phyloP scores from a whole-genome alignment of 805 yeast species.

The Zygosaccharomyces rouxii region DNA sequence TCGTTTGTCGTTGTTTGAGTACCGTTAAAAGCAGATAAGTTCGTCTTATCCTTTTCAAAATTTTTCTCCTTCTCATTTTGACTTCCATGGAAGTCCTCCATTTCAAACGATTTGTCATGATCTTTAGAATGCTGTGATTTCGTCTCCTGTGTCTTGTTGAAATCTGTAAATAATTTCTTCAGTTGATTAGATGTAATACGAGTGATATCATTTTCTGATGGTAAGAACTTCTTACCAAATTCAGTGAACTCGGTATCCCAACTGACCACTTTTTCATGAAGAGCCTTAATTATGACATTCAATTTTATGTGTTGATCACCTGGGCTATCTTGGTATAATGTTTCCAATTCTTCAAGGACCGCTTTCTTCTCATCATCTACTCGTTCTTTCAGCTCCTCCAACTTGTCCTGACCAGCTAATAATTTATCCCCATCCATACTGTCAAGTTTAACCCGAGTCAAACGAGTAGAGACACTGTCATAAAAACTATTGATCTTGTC shows the following conservation, averaged over 20 bases:
- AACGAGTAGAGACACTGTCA: conserved; percentile 62
- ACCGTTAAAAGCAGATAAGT: neutral
- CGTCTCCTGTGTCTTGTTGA: conserved; percentile 17
- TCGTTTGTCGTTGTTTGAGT: neutral
- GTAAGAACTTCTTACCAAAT: conserved; percentile 74
- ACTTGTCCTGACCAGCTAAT: conserved; percentile 58
- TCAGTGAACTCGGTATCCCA: conserved; percentile 85
- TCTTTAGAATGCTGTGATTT: neutral
- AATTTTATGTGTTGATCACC: conserved; percentile 66
- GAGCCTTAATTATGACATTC: conserved; percentile 61
- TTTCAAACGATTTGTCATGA: neutral
- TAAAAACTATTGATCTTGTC: conserved; percentile 59
- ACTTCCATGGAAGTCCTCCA: neutral
- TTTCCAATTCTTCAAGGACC: conserved; percentile 44
- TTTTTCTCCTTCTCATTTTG: neutral
- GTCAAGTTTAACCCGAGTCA: conserved; percentile 71
- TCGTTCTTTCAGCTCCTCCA: conserved; percentile 53
- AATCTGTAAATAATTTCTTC: conserved; percentile 64
- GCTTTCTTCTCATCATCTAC: conserved; percentile 48
- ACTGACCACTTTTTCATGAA: conserved; percentile 76
- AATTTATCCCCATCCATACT: conserved; percentile 66
- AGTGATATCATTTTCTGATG: conserved; percentile 89
- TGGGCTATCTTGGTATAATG: conserved; percentile 49
- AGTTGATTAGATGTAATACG: conserved; percentile 85
- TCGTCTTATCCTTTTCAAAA: neutral